Base-by-base conservation (phyloP, 345 rosid species). In the Salix udensis region DNA sequence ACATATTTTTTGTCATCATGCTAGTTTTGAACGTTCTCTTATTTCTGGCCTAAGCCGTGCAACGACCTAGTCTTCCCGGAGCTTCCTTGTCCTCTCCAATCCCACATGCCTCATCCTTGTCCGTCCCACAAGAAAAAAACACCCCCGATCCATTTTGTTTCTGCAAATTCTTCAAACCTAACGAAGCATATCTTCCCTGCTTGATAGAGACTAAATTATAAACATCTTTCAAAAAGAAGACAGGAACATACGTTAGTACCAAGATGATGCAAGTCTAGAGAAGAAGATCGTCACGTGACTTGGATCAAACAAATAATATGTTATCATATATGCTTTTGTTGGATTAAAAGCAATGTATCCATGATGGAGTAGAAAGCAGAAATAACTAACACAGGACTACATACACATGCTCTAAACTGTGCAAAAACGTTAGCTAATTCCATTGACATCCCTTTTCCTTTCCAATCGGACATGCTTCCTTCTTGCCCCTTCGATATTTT, bases 31-130 rank as follows among this genome's bases (percentile, higher is more conserved):
- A 28, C 30, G 30, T 28, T 0, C 37, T 34, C 37, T 5, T 34
- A 34, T 34, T 10, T 40, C 44, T 40, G 13, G 44, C 12, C 70
- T 39, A 66, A 53, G 79, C 85, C 82, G 40, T 70, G 83, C 21
- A 68, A 48, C 16, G 87, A 85, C 81, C 83, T 86, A 14, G 74
- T 52, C 64, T 82, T 87, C 79, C 82, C 87, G 26, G 88, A 79
- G 2, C n/a, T 14, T 71, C 4, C 64, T 50, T 58, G 72, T 84
- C 79, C 62, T 40, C 24, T 53, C 24, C 61, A 7, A 2, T 13
- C 12, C n/a, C 24, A 7, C 61, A 2, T 3, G 61, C n/a, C n/a
- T 7, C 24, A 11, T 53, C 30, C 30, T 28, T 28, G 30, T 28
- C 30, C 30, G 30, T 28, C 30, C 30, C 30, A 28, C 2, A 28